A percentile compares a stretch with the other conserved stretches of the same genome.
These are phyloP conservation scores for Grammothele lineata DNA, from an alignment of 768 basidiomycete genomes.

Conservation along the genomic window DNA sequence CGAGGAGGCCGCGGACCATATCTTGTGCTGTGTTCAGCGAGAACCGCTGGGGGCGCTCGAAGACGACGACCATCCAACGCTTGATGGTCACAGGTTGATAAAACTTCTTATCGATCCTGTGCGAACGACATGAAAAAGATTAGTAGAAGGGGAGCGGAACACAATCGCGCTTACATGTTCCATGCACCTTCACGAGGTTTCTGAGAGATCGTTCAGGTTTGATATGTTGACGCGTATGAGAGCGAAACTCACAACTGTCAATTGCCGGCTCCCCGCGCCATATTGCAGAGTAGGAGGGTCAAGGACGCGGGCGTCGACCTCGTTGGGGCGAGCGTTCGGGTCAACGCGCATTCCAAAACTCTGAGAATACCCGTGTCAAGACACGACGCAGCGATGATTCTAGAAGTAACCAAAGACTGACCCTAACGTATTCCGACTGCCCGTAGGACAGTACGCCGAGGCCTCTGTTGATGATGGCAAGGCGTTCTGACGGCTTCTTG, in stretches of 20 bases:
- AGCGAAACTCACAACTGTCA: slow-evolving; percentile 47
- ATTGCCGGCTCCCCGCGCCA: slow-evolving; percentile 50
- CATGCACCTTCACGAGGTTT: slow-evolving; percentile 63
- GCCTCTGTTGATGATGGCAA: slow-evolving; percentile 50
- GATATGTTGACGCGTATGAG: too few species aligned
- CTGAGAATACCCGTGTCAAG: slow-evolving; percentile 43
- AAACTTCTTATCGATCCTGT: slow-evolving; percentile 70
- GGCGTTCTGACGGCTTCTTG: slow-evolving; percentile 53
- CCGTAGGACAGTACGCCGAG: slow-evolving; percentile 40
- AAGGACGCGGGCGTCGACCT: slow-evolving; percentile 59
- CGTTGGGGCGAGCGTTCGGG: slow-evolving; percentile 41
- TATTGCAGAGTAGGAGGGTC: slow-evolving; percentile 64
- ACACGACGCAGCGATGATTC: too few species aligned
- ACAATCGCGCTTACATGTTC: slow-evolving; percentile 73
- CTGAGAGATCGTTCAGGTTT: slow-evolving; percentile 27
- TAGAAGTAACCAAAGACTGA: not conserved
- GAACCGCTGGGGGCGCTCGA: slow-evolving; percentile 61
- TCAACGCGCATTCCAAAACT: slow-evolving; percentile 63
- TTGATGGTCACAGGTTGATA: slow-evolving; percentile 49
- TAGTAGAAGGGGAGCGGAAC: too few species aligned
- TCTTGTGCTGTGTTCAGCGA: slow-evolving; percentile 41
- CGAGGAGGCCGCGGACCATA: slow-evolving; percentile 50
- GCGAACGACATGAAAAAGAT: too few species aligned
- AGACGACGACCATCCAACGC: slow-evolving; percentile 63
- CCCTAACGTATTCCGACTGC: slow-evolving; percentile 50